Evolutionary conservation across 495 filamentous ascomycete genomes (phyloP).

Genomic region (Aspergillus saccharolyticus): DNA sequence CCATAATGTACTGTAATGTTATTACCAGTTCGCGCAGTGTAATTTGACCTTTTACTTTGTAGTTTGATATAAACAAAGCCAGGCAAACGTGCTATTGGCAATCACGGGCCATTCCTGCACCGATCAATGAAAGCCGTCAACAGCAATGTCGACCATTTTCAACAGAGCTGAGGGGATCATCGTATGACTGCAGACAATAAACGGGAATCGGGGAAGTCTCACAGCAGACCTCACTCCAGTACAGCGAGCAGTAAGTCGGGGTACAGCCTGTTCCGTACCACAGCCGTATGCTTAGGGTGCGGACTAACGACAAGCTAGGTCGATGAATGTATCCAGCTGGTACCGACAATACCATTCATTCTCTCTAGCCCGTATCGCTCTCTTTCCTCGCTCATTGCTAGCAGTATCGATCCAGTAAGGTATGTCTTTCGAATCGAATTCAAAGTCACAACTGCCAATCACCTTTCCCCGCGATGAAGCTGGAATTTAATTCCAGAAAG

Average conservation of each 20-base stretch:
- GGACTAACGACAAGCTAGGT: not conserved
- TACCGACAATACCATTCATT: too few species aligned
- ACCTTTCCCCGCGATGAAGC: not conserved
- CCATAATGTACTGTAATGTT: too few species aligned
- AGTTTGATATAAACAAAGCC: not conserved
- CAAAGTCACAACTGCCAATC: not conserved
- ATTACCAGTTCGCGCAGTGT: too few species aligned
- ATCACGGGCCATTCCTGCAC: not conserved
- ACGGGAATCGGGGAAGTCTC: not conserved
- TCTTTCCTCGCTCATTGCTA: too few species aligned
- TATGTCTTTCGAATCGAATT: not conserved
- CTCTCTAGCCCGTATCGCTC: too few species aligned
- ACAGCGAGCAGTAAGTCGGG: not conserved
- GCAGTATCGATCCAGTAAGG: too few species aligned
- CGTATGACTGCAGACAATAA: not conserved
- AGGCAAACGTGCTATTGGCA: not conserved
- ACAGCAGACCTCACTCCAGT: conserved; percentile 1
- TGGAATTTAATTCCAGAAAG: not conserved
- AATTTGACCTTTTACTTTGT: too few species aligned
- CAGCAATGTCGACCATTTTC: not conserved
- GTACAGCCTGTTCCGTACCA: not conserved
- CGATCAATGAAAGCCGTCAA: not conserved
- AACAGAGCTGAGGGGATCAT: not conserved
- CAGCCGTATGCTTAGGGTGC: not conserved
- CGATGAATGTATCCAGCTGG: not conserved